A percentile compares a stretch with the other conserved stretches of the same genome.
These are phyloP conservation scores for Nicotiana noctiflora DNA, from an alignment of 257 asterid species.

Conservation along the genomic window DNA sequence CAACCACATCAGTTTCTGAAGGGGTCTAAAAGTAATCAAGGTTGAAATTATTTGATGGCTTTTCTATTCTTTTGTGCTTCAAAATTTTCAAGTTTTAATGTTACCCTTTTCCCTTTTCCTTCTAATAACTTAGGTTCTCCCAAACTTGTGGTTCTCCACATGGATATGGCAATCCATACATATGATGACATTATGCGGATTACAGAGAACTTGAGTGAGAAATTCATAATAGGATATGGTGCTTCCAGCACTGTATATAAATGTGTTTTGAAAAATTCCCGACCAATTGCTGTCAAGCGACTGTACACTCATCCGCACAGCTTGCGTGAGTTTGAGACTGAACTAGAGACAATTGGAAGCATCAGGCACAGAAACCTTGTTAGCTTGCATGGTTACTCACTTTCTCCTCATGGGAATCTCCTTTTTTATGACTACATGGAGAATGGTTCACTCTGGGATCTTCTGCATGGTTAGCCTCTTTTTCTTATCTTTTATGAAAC, in stretches of 20 bases:
- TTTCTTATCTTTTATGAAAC: not conserved
- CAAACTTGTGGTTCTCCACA: conserved; percentile 76
- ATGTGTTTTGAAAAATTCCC: conserved; percentile 75
- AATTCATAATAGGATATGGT: conserved; percentile 81
- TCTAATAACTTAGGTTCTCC: conserved; percentile 40
- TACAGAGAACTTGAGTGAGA: conserved; percentile 84
- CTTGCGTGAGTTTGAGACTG: conserved; percentile 82
- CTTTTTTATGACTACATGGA: conserved; percentile 97
- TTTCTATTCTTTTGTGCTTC: not conserved
- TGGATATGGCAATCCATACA: conserved; percentile 93
- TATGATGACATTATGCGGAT: conserved; percentile 88
- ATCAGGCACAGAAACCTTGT: conserved; percentile 94
- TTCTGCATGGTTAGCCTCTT: conserved; percentile 63
- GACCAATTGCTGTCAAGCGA: conserved; percentile 94
- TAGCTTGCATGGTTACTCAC: conserved; percentile 86
- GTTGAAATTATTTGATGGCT: conserved; percentile 13
- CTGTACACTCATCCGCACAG: conserved; percentile 54
- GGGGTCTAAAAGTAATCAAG: conserved; percentile 49
- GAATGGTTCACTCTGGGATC: conserved; percentile 99
- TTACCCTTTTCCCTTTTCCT: not conserved
- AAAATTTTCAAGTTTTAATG: not conserved
- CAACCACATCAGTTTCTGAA: conserved; percentile 38
- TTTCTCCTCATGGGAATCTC: conserved; percentile 76
- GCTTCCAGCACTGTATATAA: conserved; percentile 94
- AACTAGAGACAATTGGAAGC: conserved; percentile 78